Evolutionary conservation across 139 green algal genomes (phyloP), one percentile per base, ranked within the genome.

Genomic region (Closterium sp.): DNA sequence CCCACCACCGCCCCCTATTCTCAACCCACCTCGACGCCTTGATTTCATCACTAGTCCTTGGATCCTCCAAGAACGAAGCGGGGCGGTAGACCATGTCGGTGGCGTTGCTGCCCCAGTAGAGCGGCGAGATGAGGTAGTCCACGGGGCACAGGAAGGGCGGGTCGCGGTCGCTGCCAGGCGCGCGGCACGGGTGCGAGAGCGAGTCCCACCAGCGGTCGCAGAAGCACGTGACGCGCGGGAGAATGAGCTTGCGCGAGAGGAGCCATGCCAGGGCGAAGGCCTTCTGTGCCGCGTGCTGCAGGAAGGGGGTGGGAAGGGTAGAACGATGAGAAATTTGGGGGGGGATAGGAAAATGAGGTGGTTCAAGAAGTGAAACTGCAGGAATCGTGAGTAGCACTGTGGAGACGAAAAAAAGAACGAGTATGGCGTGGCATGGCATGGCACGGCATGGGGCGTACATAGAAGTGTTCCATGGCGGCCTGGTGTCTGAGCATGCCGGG

Each of bases 91-190:
- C n/a, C 87, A 93, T 85, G 7, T n/a, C 79, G 6, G 42, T 31
- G 19, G 31, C 38, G 31, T 91, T 31, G 31, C 31, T 27, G 10
- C 31, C 31, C 86, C 91, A 92, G 24, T 70, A 30, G 24, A 85
- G 21, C 19, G 85, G 30, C 85, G 93, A 87, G 90, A 94, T 90
- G 50, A 94, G 42, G 31, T 94, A 79, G 70, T 94, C 92, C 24
- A 92, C 6, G 28, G 92, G 92, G 88, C 92, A 94, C 2, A 79
- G 9, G n/a, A 94, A 94, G 4, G 92, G 92, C 19, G 62, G 89
- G 32, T 94, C 88, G 42, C 93, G 24, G 88, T 89, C 88, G 21
- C 89, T 70, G 85, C 92, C 92, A 7, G 90, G 92, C 62, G 90
- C 90, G 38, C 30, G 13, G 29, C 91, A 93, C 7, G 91, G 86